Base-by-base conservation (phyloP, 2,329 filamentous ascomycete genomes). In the Aureobasidium sp. region DNA sequence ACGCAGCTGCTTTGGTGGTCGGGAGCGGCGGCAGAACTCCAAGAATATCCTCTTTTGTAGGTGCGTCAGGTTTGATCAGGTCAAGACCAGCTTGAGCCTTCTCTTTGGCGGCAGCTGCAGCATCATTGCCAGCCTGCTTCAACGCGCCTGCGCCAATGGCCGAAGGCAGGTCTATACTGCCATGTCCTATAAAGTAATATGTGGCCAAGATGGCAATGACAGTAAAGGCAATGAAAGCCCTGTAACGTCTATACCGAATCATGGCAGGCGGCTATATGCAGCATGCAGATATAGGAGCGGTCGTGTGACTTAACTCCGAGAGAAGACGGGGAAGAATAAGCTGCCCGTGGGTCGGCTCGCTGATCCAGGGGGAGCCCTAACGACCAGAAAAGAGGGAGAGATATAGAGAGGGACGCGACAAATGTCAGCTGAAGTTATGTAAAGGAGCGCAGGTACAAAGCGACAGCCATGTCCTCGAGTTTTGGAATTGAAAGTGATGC, bases 191-290 rank as follows among this genome's bases (percentile, higher is more conserved):
- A 65, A 84, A 82, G 65, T 80, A 79, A 67, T 84, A 77, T 59
- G 85, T 70, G 3, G 77, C 76, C 63, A 87, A 75, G 55, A 84
- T 72, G 54, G 84, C 72, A 61, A 85, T 70, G 64, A 82, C 72
- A 59, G 84, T 79, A 67, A 81, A 80, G 64, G 84, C 69, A 37
- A 84, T 71, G 64, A 86, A 85, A 62, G 85, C 76, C 63, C 85
- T 81, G 68, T 86, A 86, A 70, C 85, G 78, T 67, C 86, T 75
- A 64, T 82, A 78, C 57, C 85, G 82, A 62, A 87, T 85, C 67
- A 68, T 64, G 61, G 30, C 37, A 29, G 30, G 11, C 27, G 37
- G 25, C 41, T 34, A 36, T 54, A 13, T 21, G 37, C 27, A 14
- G 21, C 50, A n/a, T 3, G 9, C 13, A 21, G 21, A 6, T 34